These are phyloP conservation scores for Phaffomyces thermotolerans DNA, from an alignment of 805 yeast species.

Conservation along the genomic window DNA sequence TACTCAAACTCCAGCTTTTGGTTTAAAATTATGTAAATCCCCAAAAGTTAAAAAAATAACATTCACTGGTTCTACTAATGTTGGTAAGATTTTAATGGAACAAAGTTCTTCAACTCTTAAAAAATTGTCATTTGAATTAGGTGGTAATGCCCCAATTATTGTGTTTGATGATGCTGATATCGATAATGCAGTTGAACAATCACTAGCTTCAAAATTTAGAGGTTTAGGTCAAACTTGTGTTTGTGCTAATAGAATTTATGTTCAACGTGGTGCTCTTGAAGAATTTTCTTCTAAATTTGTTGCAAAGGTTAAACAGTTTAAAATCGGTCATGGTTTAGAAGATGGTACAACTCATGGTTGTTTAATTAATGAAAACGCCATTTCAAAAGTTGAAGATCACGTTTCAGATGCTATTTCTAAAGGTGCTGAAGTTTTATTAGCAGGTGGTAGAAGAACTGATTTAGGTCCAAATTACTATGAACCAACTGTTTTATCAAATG, in stretches of 20 bases:
- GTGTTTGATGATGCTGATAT: constrained; percentile 55
- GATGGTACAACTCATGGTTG: constrained; percentile 48
- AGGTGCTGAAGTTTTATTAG: constrained; percentile 44
- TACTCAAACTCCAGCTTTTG: constrained; percentile 45
- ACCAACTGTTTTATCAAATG: constrained; percentile 48
- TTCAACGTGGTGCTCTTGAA: constrained; percentile 44
- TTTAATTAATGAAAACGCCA: constrained; percentile 42
- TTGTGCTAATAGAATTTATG: constrained; percentile 53
- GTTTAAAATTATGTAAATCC: constrained; percentile 43
- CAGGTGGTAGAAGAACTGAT: constrained; percentile 46
- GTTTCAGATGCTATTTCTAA: constrained; percentile 44
- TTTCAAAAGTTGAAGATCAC: constrained; percentile 49
- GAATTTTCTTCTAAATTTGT: constrained; percentile 39
- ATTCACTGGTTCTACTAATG: constrained; percentile 59
- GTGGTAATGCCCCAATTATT: constrained; percentile 62
- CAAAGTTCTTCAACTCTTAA: constrained; percentile 52
- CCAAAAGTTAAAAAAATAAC: constrained; percentile 46
- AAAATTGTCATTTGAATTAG: constrained; percentile 55
- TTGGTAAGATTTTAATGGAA: constrained; percentile 52
- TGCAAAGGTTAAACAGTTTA: constrained; percentile 38
- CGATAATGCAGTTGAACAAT: constrained; percentile 46
- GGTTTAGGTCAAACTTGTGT: constrained; percentile 62
- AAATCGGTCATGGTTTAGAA: constrained; percentile 51
- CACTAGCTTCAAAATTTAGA: constrained; percentile 50
- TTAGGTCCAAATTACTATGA: constrained; percentile 46